Evolutionary conservation across 495 filamentous ascomycete genomes (phyloP).

Genomic region (Penicillium simplicissimum): DNA sequence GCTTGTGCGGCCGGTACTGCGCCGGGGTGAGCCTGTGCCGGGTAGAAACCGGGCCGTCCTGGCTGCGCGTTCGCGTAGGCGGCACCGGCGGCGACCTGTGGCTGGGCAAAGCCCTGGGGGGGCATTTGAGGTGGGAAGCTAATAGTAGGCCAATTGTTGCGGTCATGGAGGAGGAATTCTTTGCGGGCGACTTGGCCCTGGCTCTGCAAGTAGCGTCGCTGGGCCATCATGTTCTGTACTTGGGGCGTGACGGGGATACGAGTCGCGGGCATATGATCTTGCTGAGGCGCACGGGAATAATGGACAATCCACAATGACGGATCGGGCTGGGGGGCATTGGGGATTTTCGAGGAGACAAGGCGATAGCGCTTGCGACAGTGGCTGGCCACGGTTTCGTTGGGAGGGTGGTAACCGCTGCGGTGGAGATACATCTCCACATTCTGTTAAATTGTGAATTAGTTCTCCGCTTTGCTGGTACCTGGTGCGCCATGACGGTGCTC

Average conservation of each 20-base stretch:
- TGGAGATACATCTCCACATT: constrained; percentile 82
- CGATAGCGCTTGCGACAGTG: constrained; percentile 84
- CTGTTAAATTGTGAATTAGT: constrained; percentile 33
- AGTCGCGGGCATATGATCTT: constrained; percentile 66
- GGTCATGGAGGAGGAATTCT: constrained; percentile 91
- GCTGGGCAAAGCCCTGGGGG: constrained; percentile 40
- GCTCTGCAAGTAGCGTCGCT: constrained; percentile 68
- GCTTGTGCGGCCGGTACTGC: constrained; percentile 32
- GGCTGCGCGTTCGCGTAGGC: constrained; percentile 11
- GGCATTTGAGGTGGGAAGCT: constrained; percentile 59
- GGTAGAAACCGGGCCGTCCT: constrained; percentile 43
- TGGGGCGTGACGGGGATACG: constrained; percentile 60
- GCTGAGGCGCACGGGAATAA: constrained; percentile 72
- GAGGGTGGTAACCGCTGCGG: constrained; percentile 69
- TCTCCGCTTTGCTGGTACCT: not conserved
- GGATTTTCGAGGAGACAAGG: constrained; percentile 62
- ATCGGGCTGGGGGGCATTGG: constrained; percentile 66
- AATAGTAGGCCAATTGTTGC: constrained; percentile 84
- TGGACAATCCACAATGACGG: constrained; percentile 92
- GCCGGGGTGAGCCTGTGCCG: constrained; percentile 33
- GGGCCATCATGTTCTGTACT: constrained; percentile 59
- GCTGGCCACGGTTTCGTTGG: constrained; percentile 65
- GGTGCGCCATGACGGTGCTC: not conserved
- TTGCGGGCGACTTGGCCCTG: constrained; percentile 83
- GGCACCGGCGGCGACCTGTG: constrained; percentile 20